These are phyloP conservation scores for Clitocybe nebularis DNA, from an alignment of 1,284 basidiomycete species.

Conservation along the genomic window DNA sequence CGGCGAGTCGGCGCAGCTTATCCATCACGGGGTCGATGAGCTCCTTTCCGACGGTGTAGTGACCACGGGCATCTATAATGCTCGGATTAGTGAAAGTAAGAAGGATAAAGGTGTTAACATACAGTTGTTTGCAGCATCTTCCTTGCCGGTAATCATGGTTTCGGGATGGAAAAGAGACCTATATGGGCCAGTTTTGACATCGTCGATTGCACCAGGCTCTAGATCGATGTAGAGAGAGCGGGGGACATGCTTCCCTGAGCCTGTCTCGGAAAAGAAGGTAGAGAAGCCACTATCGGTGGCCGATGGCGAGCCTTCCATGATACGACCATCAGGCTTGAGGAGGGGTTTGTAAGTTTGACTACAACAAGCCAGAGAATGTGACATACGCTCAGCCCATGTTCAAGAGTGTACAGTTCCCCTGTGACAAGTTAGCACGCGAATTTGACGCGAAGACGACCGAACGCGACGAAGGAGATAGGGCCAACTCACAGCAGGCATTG, in stretches of 20 bases:
- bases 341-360: too few species aligned
- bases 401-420: slow-evolving; percentile 87
- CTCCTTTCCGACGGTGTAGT: slow-evolving; percentile 98
- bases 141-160: slow-evolving; percentile 98
- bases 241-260: slow-evolving; percentile 94
- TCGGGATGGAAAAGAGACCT: slow-evolving; percentile 97
- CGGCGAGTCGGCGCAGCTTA: slow-evolving; percentile 92
- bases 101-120: slow-evolving; percentile 27
- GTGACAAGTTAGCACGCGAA: slow-evolving; percentile 23
- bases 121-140: slow-evolving; percentile 99
- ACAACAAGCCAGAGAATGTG: too few species aligned
- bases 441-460: slow-evolving; percentile 17
- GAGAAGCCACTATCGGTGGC: slow-evolving; percentile 89
- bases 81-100: slow-evolving; percentile 10
- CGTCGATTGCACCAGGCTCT: slow-evolving; percentile 95
- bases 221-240: slow-evolving; percentile 97
- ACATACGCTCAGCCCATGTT: slow-evolving; percentile 94
- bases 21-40: slow-evolving; percentile 92
- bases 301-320: slow-evolving; percentile 72
- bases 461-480: slow-evolving; percentile 16
- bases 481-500: slow-evolving; percentile 86
- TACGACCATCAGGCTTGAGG: slow-evolving; percentile 84
- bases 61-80: slow-evolving; percentile 87
- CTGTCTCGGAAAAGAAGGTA: slow-evolving; percentile 93
- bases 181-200: slow-evolving; percentile 94